These are phyloP conservation scores for Acer saccharum DNA, from an alignment of 345 rosid genomes.

Conservation along the genomic window DNA sequence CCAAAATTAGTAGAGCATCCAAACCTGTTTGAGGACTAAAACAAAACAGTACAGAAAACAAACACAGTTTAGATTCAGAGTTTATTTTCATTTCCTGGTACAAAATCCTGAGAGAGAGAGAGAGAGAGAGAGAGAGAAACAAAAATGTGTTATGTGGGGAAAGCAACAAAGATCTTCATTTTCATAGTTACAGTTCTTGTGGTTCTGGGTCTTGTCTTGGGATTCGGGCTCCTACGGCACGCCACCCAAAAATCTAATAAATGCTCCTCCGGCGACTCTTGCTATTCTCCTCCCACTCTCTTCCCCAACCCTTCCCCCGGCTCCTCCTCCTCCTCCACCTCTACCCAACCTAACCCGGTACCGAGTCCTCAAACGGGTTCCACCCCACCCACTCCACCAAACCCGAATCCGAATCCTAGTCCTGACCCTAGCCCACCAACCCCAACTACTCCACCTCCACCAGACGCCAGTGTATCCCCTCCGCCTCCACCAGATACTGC, in stretches of 20 bases:
- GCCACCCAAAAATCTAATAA: slow-evolving; percentile 38
- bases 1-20: not conserved
- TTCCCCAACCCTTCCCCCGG: slow-evolving; percentile 43
- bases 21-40: not conserved
- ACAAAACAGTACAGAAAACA: not conserved
- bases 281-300: slow-evolving; percentile 42
- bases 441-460: slow-evolving; percentile 28
- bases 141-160: slow-evolving; percentile 87
- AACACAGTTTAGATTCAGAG: slow-evolving; percentile 19
- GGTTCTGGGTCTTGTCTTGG: slow-evolving; percentile 71
- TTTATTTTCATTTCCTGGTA: no score
- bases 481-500: slow-evolving; percentile 33
- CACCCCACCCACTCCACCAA: slow-evolving; percentile 26
- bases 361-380: slow-evolving; percentile 34
- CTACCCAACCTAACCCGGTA: slow-evolving; percentile 32
- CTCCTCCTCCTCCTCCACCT: slow-evolving; percentile 24
- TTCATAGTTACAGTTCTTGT: slow-evolving; percentile 74
- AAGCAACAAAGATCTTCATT: slow-evolving; percentile 98
- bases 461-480: slow-evolving; percentile 26
- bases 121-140: slow-evolving; percentile 12
- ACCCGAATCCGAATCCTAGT: slow-evolving; percentile 39
- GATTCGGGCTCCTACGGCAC: slow-evolving; percentile 66
- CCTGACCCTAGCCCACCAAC: slow-evolving; percentile 33
- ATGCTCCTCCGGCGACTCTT: slow-evolving; percentile 65
- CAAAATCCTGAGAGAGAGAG: not conserved